Evolutionary conservation across 495 filamentous ascomycete genomes (phyloP).

Genomic region (Talaromyces wortmannii): DNA sequence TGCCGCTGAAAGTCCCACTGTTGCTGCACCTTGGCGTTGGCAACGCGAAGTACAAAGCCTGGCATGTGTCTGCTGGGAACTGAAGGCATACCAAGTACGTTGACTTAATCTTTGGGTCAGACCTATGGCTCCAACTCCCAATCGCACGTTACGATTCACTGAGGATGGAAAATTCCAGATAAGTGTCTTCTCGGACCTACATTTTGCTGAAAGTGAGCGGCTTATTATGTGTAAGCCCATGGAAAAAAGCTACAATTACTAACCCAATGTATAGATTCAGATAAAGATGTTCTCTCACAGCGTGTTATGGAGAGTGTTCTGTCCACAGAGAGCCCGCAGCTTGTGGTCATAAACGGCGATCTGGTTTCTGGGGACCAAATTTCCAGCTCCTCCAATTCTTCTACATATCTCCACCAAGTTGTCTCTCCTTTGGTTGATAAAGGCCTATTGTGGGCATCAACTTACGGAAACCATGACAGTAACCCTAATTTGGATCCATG

Average conservation of each 20-base stretch:
- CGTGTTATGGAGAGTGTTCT: constrained; percentile 55
- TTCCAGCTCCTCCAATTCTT: constrained; percentile 48
- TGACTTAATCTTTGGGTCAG: no score
- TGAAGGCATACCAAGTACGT: no score
- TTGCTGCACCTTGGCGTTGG: no score
- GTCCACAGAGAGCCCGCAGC: constrained; percentile 43
- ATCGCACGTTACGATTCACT: constrained; percentile 12
- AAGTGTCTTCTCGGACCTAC: constrained; percentile 59
- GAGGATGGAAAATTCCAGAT: constrained; percentile 38
- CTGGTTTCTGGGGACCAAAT: constrained; percentile 66
- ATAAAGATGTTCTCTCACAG: constrained; percentile 53
- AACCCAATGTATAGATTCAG: constrained; percentile 24
- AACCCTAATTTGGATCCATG: constrained; percentile 50
- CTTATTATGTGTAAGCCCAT: no score
- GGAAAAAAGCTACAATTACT: constrained; percentile 9
- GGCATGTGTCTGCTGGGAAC: no score
- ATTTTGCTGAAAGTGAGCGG: constrained; percentile 55
- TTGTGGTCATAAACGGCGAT: constrained; percentile 70
- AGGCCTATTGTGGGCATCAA: constrained; percentile 54
- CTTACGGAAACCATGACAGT: constrained; percentile 72
- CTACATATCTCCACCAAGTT: constrained; percentile 53
- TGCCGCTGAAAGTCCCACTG: no score
- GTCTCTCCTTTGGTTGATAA: constrained; percentile 48
- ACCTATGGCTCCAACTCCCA: no score
- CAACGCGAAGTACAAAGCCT: no score